Base-by-base conservation (phyloP, 345 rosid species). In the Conringia planisiliqua region DNA sequence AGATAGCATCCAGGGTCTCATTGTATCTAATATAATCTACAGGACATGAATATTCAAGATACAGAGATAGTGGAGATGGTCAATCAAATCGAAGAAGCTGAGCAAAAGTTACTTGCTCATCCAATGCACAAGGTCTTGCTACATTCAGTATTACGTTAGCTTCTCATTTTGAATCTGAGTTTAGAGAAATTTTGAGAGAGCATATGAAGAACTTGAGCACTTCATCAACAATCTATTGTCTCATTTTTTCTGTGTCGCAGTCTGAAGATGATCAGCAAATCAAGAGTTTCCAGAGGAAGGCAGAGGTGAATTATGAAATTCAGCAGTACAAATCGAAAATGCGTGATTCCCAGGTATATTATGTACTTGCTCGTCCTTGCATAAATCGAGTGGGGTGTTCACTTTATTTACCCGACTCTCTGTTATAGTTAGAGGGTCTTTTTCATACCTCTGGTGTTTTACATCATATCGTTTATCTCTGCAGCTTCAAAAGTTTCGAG, bases 21-120 rank as follows among this genome's bases (percentile, higher is more conserved):
- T 16, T 56, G 18, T 24, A 35, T 78, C 35, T 68, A 43, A 46
- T 43, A 63, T 73, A 32, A 51, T 80, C 72, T 83, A 69, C 86
- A 95, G 98, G 97, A 90, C 83, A 96, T 96, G 99, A 89, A 91
- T 55, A 88, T 96, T 77, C 91, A 89, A 82, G 98, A 96, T 82
- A 79, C 85, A 55, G 96, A 92, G 79, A 86, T 92, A 81, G 90
- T 92, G 73, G 90, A 89, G 65, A 73, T 92, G 86, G 94, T 90
- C 77, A 84, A 79, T 50, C 86, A 86, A 78, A 89, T 90, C 38
- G 99, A 92, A 85, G 90, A 88, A 75, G 67, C 88, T 68, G 99
- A 96, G 68, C 79, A 77, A 80, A 92, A 90, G 80, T 76, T 92
- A 59, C 84, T 82, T 83, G 86, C 87, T 74, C 98, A 96, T 83